These are phyloP conservation scores for Ephemerocybe angulata DNA, from an alignment of 768 basidiomycete genomes.

Conservation along the genomic window DNA sequence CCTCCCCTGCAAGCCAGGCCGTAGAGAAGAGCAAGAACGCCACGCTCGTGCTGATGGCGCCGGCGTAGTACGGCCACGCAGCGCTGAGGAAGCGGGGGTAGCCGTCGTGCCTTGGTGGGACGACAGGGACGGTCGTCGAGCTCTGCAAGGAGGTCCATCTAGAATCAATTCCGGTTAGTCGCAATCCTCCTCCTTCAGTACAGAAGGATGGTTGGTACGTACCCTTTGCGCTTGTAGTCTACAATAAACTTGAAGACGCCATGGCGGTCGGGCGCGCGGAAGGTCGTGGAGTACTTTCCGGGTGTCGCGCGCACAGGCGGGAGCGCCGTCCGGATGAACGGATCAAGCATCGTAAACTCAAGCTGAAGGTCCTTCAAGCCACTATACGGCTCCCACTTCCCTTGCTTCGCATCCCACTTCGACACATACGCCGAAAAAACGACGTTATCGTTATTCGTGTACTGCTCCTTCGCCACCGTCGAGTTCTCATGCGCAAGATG, in stretches of 20 bases:
- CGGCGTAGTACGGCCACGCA: constrained; percentile 93
- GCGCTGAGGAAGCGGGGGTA: constrained; percentile 94
- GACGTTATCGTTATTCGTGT: constrained; percentile 84
- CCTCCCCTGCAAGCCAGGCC: constrained; percentile 84
- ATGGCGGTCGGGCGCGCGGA: constrained; percentile 91
- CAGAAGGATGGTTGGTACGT: constrained; percentile 21
- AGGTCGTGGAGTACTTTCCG: constrained; percentile 74
- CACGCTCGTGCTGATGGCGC: constrained; percentile 83
- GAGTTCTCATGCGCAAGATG: constrained; percentile 66
- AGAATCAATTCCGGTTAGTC: not conserved
- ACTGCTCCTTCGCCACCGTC: constrained; percentile 60
- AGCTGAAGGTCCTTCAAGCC: constrained; percentile 79
- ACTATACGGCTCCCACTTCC: constrained; percentile 69
- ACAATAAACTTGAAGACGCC: constrained; percentile 98
- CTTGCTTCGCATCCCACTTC: constrained; percentile 51
- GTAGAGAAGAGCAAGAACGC: constrained; percentile 85
- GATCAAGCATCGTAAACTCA: constrained; percentile 98
- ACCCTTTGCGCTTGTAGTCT: constrained; percentile 88
- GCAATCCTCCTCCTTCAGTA: not conserved
- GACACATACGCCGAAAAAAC: constrained; percentile 79
- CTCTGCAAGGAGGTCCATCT: constrained; percentile 77
- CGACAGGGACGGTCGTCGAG: constrained; percentile 76
- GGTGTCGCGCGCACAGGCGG: constrained; percentile 50
- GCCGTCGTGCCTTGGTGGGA: constrained; percentile 91
- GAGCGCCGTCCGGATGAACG: constrained; percentile 84